Conservation (phyloP, 2,329 filamentous ascomycete species). For the Pseudogymnoascus sp. region DNA sequence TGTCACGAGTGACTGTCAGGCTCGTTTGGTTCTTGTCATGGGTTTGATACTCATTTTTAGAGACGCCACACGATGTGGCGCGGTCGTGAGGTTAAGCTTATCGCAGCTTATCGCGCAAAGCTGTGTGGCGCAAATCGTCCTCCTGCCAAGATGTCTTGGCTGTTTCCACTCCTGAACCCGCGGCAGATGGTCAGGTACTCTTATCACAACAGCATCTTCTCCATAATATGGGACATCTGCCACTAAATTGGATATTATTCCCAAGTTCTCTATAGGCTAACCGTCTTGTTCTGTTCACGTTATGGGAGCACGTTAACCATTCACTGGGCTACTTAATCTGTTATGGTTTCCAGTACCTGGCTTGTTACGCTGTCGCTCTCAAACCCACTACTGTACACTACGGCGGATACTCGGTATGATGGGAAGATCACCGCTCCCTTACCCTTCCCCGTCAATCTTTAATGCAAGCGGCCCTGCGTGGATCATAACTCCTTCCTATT, state of each 20-base stretch:
- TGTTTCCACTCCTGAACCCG: neutral
- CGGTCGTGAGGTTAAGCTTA: constrained; percentile 1
- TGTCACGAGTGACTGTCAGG: neutral
- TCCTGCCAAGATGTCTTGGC: constrained; percentile 7
- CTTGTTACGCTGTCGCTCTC: neutral
- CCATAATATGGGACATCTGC: neutral
- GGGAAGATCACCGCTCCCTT: neutral
- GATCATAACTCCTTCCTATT: neutral
- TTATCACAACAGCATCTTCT: neutral
- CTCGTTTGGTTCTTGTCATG: neutral
- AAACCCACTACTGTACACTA: neutral
- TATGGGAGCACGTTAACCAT: neutral
- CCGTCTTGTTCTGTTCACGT: neutral
- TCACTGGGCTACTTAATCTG: neutral
- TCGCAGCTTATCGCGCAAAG: neutral
- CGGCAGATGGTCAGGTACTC: neutral
- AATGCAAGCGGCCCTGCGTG: constrained; percentile 5
- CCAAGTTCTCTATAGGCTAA: neutral
- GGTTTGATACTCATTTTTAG: constrained; percentile 8
- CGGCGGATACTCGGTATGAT: constrained; percentile 3
- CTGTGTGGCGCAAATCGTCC: neutral
- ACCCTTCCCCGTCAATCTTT: neutral
- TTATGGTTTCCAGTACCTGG: neutral
- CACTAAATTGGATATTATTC: neutral
- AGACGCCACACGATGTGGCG: neutral